Conservation (phyloP, 495 filamentous ascomycete species). For the Lepraria neglecta region DNA sequence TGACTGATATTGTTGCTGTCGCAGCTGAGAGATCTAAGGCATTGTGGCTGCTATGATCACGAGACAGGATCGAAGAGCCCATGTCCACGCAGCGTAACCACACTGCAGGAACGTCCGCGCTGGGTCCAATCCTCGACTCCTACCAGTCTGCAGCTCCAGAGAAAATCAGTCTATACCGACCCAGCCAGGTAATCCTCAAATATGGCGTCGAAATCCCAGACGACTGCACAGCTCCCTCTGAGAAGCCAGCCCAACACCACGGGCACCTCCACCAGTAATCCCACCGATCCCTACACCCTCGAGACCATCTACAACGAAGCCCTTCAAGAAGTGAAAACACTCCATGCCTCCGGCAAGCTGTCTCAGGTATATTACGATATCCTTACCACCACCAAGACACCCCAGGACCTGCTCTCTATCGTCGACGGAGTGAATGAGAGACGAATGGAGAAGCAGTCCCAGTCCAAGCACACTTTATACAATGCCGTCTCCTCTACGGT, state of each 20-base stretch:
- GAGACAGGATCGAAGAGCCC: too few species aligned
- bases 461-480: neutral
- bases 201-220: neutral
- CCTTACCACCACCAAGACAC: neutral
- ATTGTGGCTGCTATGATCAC: neutral
- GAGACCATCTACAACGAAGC: constrained; percentile 5
- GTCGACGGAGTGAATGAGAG: neutral
- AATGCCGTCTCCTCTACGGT: neutral
- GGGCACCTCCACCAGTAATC: neutral
- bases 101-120: too few species aligned
- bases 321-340: neutral
- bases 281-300: neutral
- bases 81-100: too few species aligned
- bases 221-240: neutral
- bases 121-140: too few species aligned
- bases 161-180: too few species aligned
- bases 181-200: too few species aligned
- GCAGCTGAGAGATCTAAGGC: neutral
- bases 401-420: neutral
- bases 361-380: neutral
- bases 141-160: too few species aligned
- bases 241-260: neutral
- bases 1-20: neutral
- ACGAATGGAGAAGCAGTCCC: neutral
- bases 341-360: neutral